These are phyloP conservation scores for Pachysandra terminalis DNA, from an alignment of 164 flowering plant genomes.

Conservation along the genomic window DNA sequence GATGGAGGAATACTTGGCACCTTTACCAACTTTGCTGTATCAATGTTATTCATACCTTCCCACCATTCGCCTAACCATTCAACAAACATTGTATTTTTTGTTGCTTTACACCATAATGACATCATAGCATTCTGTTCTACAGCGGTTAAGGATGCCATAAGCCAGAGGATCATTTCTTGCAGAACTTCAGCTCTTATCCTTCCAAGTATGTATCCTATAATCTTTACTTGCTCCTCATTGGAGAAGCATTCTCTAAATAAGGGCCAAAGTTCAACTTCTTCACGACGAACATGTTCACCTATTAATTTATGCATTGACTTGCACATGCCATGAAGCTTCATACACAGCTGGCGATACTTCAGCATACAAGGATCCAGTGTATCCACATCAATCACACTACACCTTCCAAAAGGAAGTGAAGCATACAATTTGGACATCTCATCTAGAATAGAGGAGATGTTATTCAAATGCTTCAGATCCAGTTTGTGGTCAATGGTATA, in stretches of 20 bases:
- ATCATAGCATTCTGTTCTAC: constrained; percentile 60
- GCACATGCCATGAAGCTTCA: constrained; percentile 63
- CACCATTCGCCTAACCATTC: constrained; percentile 93
- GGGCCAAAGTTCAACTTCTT: constrained; percentile 81
- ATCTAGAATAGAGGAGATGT: constrained; percentile 44
- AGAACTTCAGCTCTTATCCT: constrained; percentile 63
- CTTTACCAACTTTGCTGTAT: constrained; percentile 21
- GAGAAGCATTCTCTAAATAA: constrained; percentile 57
- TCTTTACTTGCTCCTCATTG: constrained; percentile 69
- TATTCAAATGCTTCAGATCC: constrained; percentile 46
- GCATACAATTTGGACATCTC: constrained; percentile 43
- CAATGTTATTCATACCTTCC: constrained; percentile 40
- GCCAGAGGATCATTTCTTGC: constrained; percentile 81
- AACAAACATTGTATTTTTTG: constrained; percentile 78
- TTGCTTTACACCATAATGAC: constrained; percentile 55
- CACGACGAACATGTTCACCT: constrained; percentile 59
- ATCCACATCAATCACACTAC: constrained; percentile 12
- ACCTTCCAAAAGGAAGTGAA: constrained; percentile 19
- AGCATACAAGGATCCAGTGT: constrained; percentile 18
- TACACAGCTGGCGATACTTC: constrained; percentile 37
- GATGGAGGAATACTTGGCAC: constrained; percentile 26
- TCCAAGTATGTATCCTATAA: constrained; percentile 74
- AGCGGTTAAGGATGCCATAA: constrained; percentile 52
- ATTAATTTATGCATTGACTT: constrained; percentile 47
- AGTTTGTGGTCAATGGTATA: constrained; percentile 70